A percentile compares a stretch with the other conserved stretches of the same genome.
Conservation (phyloP, 2,329 filamentous ascomycete genomes). For the Aspergillus texensis region DNA sequence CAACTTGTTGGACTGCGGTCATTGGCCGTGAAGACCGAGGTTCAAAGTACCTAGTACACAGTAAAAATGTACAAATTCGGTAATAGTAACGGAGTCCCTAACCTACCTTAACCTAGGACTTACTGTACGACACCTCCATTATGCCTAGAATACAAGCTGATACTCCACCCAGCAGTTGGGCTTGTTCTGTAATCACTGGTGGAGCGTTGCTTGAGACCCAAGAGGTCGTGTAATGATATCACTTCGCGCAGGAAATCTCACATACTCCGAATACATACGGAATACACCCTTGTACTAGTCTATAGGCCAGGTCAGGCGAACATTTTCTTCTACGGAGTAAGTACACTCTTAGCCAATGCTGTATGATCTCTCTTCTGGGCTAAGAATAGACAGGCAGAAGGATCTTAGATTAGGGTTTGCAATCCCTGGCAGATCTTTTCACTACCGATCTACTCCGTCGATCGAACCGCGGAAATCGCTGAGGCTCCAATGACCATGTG, state of each 20-base stretch:
- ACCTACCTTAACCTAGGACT: too few species aligned
- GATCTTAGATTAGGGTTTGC: neutral
- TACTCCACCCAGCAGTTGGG: too few species aligned
- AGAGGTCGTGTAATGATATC: neutral
- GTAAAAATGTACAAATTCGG: too few species aligned
- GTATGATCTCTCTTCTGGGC: neutral
- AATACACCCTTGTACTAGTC: neutral
- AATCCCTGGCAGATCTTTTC: neutral
- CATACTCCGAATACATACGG: neutral
- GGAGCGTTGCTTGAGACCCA: too few species aligned
- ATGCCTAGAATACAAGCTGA: too few species aligned
- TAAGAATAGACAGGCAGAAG: neutral
- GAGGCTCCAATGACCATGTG: neutral
- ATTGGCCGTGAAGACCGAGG: too few species aligned
- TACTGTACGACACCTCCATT: neutral
- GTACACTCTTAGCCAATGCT: neutral
- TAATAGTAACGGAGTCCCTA: too few species aligned
- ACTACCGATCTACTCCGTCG: neutral
- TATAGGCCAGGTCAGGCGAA: neutral
- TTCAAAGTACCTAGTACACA: too few species aligned
- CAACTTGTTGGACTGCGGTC: too few species aligned
- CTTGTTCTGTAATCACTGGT: neutral
- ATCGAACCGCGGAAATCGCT: neutral
- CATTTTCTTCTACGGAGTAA: neutral
- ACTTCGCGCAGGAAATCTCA: neutral